Evolutionary conservation across 2,329 filamentous ascomycete species (phyloP).

Genomic region (Exutisphaerella laricina): DNA sequence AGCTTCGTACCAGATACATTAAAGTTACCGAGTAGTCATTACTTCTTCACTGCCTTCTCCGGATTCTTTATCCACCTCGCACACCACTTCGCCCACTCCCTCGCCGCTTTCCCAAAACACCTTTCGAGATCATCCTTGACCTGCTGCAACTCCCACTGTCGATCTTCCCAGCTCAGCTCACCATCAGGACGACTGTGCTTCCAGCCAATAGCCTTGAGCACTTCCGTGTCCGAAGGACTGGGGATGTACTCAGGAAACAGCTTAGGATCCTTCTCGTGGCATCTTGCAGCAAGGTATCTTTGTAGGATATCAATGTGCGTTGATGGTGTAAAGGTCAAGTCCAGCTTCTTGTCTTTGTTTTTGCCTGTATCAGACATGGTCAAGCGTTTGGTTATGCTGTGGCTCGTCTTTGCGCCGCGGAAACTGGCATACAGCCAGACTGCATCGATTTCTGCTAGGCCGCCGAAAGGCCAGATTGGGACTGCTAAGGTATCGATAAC

Average conservation of each 20-base stretch:
- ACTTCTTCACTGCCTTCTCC: slow-evolving; percentile 4
- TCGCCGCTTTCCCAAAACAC: slow-evolving; percentile 1
- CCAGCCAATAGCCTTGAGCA: slow-evolving; percentile 36
- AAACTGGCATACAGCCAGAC: slow-evolving; percentile 37
- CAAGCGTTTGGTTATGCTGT: slow-evolving; percentile 38
- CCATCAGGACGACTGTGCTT: not conserved
- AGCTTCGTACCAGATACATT: too few relatives aligned
- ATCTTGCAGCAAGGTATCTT: slow-evolving; percentile 37
- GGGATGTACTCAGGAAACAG: slow-evolving; percentile 32
- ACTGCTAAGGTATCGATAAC: slow-evolving; percentile 33
- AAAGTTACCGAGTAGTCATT: too few relatives aligned
- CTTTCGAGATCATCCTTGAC: slow-evolving; percentile 5
- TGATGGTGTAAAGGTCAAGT: slow-evolving; percentile 35
- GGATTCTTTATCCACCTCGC: slow-evolving; percentile 3
- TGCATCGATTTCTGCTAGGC: slow-evolving; percentile 33
- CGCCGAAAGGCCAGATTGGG: slow-evolving; percentile 37
- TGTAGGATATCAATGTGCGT: slow-evolving; percentile 35
- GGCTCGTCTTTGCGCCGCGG: slow-evolving; percentile 40
- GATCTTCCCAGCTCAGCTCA: slow-evolving; percentile 4
- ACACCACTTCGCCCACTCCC: not conserved
- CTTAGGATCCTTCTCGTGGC: slow-evolving; percentile 34
- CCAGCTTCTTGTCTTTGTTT: slow-evolving; percentile 32
- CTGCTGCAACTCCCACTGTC: slow-evolving; percentile 6
- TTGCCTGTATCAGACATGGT: slow-evolving; percentile 7
- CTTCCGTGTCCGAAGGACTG: slow-evolving; percentile 36